Percentiles rank a stretch among this genome's conserved stretches.
Conservation (phyloP, 2,329 filamentous ascomycete genomes). For the Grosmannia penicillata region DNA sequence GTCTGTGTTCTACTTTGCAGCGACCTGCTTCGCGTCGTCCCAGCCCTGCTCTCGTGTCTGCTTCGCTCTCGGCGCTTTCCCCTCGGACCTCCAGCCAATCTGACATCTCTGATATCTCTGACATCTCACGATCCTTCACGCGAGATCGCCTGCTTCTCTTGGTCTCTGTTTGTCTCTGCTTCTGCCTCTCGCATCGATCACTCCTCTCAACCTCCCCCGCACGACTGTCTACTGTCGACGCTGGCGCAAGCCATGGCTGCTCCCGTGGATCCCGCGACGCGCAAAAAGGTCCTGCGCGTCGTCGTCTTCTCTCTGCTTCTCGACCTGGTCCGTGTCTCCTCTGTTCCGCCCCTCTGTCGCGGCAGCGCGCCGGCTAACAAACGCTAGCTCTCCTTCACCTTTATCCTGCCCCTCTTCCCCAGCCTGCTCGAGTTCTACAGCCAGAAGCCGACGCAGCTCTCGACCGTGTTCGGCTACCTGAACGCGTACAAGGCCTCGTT, state of each 20-base stretch:
- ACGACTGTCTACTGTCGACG: background rate
- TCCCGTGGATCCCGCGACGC: slow-evolving; percentile 34
- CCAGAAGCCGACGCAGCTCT: slow-evolving; percentile 51
- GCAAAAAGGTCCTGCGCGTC: slow-evolving; percentile 74
- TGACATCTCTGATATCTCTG: no score
- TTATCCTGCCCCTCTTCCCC: slow-evolving; percentile 92
- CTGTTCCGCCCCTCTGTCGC: background rate
- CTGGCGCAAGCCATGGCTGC: slow-evolving; percentile 20
- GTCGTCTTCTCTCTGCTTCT: slow-evolving; percentile 80
- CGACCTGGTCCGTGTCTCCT: slow-evolving; percentile 53
- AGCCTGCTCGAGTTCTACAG: slow-evolving; percentile 94
- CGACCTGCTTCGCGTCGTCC: no score
- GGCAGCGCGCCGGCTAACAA: background rate
- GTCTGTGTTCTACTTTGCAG: no score
- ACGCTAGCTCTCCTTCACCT: slow-evolving; percentile 84
- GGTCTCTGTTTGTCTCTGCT: background rate
- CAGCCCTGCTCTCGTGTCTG: no score
- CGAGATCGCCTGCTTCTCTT: no score
- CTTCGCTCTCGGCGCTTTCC: no score
- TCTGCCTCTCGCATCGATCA: background rate
- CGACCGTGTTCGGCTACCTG: slow-evolving; percentile 64
- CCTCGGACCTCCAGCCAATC: no score
- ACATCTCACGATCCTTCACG: no score
- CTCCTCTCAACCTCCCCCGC: background rate
- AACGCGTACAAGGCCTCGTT: slow-evolving; percentile 95